Percentiles rank a stretch among this genome's conserved stretches.
Conservation (phyloP, 495 filamentous ascomycete species). For the Daldinia caldariorum region DNA sequence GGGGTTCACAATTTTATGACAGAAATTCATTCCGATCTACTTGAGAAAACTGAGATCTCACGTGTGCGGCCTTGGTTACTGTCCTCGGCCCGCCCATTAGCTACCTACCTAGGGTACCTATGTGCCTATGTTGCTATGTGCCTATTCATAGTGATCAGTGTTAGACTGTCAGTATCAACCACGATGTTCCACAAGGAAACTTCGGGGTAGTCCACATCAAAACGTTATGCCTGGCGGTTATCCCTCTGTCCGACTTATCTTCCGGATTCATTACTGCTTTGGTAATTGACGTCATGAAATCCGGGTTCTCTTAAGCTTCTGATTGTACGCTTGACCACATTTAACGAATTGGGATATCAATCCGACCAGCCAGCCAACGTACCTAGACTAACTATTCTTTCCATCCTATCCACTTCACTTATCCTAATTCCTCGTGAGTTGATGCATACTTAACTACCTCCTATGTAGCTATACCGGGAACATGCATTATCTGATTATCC, state of each 20-base stretch:
- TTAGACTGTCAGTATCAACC: not conserved
- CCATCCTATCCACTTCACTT: not conserved
- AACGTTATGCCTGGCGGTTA: conserved; percentile 7
- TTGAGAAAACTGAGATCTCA: conserved; percentile 18
- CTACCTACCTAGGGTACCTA: not conserved
- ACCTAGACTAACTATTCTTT: not conserved
- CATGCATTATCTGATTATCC: conserved; percentile 41
- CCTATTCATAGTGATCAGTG: conserved; percentile 9
- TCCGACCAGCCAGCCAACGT: not conserved
- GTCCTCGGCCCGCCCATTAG: conserved; percentile 13
- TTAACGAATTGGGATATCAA: conserved; percentile 1
- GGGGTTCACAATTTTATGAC: conserved; percentile 33
- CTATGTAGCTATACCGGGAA: conserved; percentile 19
- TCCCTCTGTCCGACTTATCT: conserved; percentile 10
- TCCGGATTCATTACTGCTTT: conserved; percentile 9
- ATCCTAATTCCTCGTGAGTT: conserved; percentile 1
- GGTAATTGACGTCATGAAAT: conserved; percentile 37
- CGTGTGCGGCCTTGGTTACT: conserved; percentile 6
- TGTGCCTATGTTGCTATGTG: no score
- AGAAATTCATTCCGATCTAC: conserved; percentile 26
- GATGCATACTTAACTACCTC: conserved; percentile 15
- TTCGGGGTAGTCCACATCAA: conserved; percentile 7
- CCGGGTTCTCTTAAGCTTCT: conserved; percentile 25
- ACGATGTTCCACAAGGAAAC: conserved; percentile 5
- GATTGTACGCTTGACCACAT: conserved; percentile 21